Evolutionary conservation across 2,329 filamentous ascomycete genomes (phyloP).

Genomic region (Ophiostoma perfectum): DNA sequence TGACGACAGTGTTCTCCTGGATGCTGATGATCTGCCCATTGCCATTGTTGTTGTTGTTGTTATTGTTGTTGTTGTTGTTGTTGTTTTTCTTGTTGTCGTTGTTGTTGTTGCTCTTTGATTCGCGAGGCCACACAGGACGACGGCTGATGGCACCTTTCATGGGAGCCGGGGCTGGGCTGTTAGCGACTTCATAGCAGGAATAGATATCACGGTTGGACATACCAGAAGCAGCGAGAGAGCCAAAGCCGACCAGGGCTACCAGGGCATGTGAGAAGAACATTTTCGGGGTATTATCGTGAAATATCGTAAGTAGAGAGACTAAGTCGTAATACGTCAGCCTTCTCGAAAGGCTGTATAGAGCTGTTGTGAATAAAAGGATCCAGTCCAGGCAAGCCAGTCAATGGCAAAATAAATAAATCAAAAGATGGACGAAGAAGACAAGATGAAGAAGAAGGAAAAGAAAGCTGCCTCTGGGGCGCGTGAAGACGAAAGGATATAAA

Average conservation of each 20-base stretch:
- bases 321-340: constrained; percentile 14
- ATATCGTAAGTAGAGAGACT: background rate
- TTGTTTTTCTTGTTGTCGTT: constrained; percentile 28
- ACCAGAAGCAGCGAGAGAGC: constrained; percentile 32
- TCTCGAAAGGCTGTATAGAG: constrained; percentile 24
- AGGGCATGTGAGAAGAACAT: constrained; percentile 30
- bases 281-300: background rate
- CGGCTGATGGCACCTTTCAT: background rate
- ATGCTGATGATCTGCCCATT: constrained; percentile 23
- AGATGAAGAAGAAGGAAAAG: constrained; percentile 10
- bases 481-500: constrained; percentile 10
- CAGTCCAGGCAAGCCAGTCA: constrained; percentile 10
- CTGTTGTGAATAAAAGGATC: constrained; percentile 3
- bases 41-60: constrained; percentile 17
- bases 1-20: constrained; percentile 31
- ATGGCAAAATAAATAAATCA: constrained; percentile 1
- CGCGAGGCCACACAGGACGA: background rate
- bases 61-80: constrained; percentile 32
- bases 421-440: background rate
- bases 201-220: constrained; percentile 16
- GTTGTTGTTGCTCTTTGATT: background rate
- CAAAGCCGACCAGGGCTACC: constrained; percentile 31
- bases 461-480: constrained; percentile 29
- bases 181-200: background rate
- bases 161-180: background rate